Conservation (phyloP, 768 basidiomycete genomes). For the Pholiota conissans region DNA sequence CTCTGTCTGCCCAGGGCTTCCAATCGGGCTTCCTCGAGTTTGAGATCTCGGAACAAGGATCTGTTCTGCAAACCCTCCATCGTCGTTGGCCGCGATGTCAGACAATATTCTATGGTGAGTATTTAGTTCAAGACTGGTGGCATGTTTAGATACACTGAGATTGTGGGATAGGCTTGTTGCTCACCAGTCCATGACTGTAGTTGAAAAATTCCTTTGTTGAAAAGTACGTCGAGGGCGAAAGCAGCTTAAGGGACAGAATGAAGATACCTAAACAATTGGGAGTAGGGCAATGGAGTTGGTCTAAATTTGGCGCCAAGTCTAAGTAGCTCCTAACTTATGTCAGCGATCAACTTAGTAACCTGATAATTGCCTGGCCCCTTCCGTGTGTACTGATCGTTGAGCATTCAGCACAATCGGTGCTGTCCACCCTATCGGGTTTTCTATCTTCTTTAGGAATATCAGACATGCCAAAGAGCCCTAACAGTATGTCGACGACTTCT, state of each 20-base stretch:
- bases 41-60: slow-evolving; percentile 64
- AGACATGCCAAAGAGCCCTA: background rate
- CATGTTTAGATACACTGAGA: background rate
- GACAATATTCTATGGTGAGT: slow-evolving; percentile 74
- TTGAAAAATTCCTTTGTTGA: too few species aligned
- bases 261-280: too few species aligned
- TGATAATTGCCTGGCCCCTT: too few species aligned
- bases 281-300: too few species aligned
- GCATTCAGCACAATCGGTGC: too few species aligned
- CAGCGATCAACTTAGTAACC: too few species aligned
- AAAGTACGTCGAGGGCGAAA: background rate
- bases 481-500: background rate
- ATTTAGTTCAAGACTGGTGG: slow-evolving; percentile 69
- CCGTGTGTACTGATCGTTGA: too few species aligned
- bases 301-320: background rate
- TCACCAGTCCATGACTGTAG: slow-evolving; percentile 18
- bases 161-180: background rate
- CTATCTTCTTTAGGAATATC: too few species aligned
- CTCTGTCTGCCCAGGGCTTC: slow-evolving; percentile 18
- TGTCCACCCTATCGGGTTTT: too few species aligned
- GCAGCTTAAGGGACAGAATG: background rate
- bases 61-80: slow-evolving; percentile 48
- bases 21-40: slow-evolving; percentile 28
- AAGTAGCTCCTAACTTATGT: background rate
- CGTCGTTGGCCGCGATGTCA: slow-evolving; percentile 64